These are phyloP conservation scores for Pyrenochaeta sp. DNA, from an alignment of 2,329 filamentous ascomycete species.

Conservation along the genomic window DNA sequence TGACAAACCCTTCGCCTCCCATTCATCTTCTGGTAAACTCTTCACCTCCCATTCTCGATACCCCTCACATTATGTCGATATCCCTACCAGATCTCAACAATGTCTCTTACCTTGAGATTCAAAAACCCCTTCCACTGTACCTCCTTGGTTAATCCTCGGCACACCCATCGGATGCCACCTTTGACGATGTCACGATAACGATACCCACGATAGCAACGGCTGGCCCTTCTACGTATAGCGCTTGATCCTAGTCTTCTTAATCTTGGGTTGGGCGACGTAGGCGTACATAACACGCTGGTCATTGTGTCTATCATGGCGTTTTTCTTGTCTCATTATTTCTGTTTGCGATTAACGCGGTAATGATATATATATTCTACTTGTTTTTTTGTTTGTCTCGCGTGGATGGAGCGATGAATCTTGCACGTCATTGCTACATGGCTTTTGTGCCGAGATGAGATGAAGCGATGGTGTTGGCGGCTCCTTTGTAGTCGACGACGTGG, in stretches of 20 bases:
- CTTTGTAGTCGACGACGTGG: no score
- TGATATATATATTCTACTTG: slow-evolving; percentile 11
- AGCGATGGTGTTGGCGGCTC: no score
- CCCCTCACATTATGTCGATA: slow-evolving; percentile 18
- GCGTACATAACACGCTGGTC: slow-evolving; percentile 20
- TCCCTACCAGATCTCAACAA: slow-evolving; percentile 13
- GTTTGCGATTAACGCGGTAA: slow-evolving; percentile 18
- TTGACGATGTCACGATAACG: slow-evolving; percentile 47
- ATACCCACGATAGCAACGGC: slow-evolving; percentile 46
- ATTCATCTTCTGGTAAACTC: slow-evolving; percentile 13
- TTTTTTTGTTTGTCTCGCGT: not conserved
- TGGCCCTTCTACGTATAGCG: slow-evolving; percentile 31
- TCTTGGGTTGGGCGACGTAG: slow-evolving; percentile 23
- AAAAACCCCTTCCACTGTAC: slow-evolving; percentile 16
- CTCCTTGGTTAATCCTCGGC: slow-evolving; percentile 26
- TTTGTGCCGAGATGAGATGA: no score
- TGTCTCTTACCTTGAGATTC: slow-evolving; percentile 12
- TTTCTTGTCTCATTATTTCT: slow-evolving; percentile 11
- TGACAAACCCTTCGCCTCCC: slow-evolving; percentile 12
- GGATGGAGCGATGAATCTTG: not conserved
- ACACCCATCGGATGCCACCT: no score
- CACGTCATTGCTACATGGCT: slow-evolving; percentile 16
- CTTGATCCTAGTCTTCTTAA: slow-evolving; percentile 30
- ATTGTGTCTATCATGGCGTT: slow-evolving; percentile 22
- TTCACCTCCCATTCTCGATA: slow-evolving; percentile 25